Conservation (phyloP, 73 alveolate genomes). For the Durusdinium trenchii region DNA sequence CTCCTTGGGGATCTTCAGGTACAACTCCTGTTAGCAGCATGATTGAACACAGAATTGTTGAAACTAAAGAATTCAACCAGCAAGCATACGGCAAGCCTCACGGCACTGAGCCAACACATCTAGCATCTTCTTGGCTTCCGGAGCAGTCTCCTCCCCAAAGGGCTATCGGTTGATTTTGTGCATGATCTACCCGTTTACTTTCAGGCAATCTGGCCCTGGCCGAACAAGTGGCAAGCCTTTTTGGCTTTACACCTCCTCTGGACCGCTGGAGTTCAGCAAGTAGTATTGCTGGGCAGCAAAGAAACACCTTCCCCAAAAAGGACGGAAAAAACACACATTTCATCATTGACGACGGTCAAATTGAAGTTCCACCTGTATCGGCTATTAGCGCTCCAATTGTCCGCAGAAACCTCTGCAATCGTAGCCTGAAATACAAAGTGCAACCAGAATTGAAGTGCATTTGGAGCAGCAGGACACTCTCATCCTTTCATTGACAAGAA, state of each 20-base stretch:
- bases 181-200: too few species aligned
- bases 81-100: neutral
- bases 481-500: too few species aligned
- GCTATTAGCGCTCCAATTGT: conserved; percentile 84
- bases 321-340: too few species aligned
- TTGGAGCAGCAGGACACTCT: neutral
- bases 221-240: neutral
- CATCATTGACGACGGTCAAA: neutral
- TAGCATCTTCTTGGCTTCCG: conserved; percentile 50
- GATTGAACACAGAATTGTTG: neutral
- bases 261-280: conserved; percentile 77
- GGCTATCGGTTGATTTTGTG: too few species aligned
- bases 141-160: conserved; percentile 48
- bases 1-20: conserved; percentile 70
- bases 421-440: conserved; percentile 13
- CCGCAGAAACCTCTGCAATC: conserved; percentile 66
- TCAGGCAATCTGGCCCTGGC: too few species aligned
- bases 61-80: neutral
- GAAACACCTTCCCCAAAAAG: conserved; percentile 17
- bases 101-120: conserved; percentile 78
- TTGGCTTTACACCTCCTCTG: conserved; percentile 40
- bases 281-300: conserved; percentile 90
- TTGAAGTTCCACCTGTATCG: conserved; percentile 30
- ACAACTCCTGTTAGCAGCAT: conserved; percentile 11
- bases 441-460: neutral